Base-by-base conservation (phyloP, 2,329 filamentous ascomycete species). In the Alternaria sp. region DNA sequence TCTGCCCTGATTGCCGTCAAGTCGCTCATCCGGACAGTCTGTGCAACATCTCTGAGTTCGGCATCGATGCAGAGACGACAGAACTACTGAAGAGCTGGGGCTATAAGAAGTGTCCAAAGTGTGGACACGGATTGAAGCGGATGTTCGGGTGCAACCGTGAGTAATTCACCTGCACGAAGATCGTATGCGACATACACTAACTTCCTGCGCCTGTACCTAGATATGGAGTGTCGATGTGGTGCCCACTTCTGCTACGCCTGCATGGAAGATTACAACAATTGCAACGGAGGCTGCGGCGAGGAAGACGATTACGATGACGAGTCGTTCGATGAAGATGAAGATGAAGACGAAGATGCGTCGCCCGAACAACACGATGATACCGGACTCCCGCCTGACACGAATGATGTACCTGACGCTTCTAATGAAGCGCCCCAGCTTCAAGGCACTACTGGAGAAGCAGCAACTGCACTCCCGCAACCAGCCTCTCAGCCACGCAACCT, bases 231-330 rank as follows among this genome's bases (percentile, higher is more conserved):
- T 57, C 71, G 75, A 14, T 86, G 84, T 55, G 82, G 83, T 12
- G 81, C 81, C 8, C 79, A 84, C 51, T 86, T 81, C 70, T 86
- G 84, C 69, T 86, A 81, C 77, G 64, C 66, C 7, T 86, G 84
- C 55, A 56, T 73, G 36, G 49, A 64, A 26, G 66, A 75, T 0
- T 75, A 78, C 5, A 68, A 78, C 3, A 61, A 72, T 1, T 82
- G 79, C 54, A 52, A 52, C 5, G 70, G 68, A 22, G 54, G 54
- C 1, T 73, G 71, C 51, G 43, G 54, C 16, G 66, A 69, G 38
- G 67, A 66, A 3, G 61, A 71, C n/a, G 69, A 74, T 16, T 62
- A 71, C 8, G 66, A 66, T 28, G 66, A 60, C n/a, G 44, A 69
- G 1, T 73, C 24, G 24, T 26, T 26, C 24, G 24, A 26, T 26